phyloP scores from a whole-genome alignment of 2,329 filamentous ascomycete genomes.

The Alternaria arbusti region DNA sequence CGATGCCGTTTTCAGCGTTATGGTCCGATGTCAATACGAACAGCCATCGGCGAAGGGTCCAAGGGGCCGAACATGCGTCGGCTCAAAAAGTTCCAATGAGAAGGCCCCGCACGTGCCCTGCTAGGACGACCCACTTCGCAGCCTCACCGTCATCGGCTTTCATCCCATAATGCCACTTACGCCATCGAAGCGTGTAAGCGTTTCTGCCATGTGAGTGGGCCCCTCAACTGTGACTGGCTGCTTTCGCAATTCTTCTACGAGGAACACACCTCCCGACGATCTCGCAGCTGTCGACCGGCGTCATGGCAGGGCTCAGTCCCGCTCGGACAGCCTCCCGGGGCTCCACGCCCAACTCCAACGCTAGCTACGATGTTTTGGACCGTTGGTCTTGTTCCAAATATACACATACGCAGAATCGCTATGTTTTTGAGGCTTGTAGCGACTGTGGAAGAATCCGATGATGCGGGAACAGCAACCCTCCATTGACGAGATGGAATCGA shows the following conservation, averaged over 20 bases:
- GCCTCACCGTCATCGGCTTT: background rate
- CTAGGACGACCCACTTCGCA: background rate
- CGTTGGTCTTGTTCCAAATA: background rate
- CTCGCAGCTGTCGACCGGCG: background rate
- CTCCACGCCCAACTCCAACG: background rate
- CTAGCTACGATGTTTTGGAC: background rate
- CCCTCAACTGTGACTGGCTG: background rate
- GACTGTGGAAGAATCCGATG: background rate
- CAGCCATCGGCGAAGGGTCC: background rate
- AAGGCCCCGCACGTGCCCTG: background rate
- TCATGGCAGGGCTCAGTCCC: background rate
- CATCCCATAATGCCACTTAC: conserved; percentile 3
- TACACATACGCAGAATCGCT: background rate
- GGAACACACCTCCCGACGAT: conserved; percentile 1
- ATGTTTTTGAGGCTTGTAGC: background rate
- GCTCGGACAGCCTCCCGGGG: conserved; percentile 1
- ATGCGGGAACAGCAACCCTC: background rate
- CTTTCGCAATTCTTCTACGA: background rate
- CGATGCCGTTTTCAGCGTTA: background rate
- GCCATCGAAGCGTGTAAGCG: conserved; percentile 2
- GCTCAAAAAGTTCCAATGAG: conserved; percentile 8
- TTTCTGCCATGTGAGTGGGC: background rate
- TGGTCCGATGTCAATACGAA: background rate
- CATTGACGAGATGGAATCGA: background rate
- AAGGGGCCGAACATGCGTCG: background rate